These are phyloP conservation scores for Ocimum tenuiflorum DNA, from an alignment of 257 asterid genomes.

Conservation along the genomic window DNA sequence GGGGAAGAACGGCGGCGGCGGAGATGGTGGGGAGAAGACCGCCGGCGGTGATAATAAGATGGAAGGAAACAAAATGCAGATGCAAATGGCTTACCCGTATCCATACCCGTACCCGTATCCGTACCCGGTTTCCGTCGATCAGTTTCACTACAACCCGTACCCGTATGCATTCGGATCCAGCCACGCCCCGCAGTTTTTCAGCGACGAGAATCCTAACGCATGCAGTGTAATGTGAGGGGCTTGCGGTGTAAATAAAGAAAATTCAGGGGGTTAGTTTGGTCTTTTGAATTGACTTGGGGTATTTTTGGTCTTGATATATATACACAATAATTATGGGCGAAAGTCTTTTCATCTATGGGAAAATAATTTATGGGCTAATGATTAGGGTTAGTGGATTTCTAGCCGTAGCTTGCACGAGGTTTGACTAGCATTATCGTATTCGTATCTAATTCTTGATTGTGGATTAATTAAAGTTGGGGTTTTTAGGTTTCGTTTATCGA, in stretches of 20 bases:
- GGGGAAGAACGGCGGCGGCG: slow-evolving; percentile 14
- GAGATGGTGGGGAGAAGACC: slow-evolving; percentile 3
- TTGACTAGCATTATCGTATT: not conserved
- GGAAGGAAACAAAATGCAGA: slow-evolving; percentile 22
- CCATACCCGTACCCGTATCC: slow-evolving; percentile 28
- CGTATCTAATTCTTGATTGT: too few relatives aligned
- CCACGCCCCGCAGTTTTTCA: slow-evolving; percentile 38
- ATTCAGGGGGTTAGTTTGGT: slow-evolving; percentile 13
- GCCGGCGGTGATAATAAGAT: slow-evolving; percentile 14
- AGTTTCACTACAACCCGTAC: slow-evolving; percentile 27
- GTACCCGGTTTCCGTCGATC: too few relatives aligned
- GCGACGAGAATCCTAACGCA: too few relatives aligned
- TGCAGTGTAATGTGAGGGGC: slow-evolving; percentile 33
- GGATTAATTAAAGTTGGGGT: too few relatives aligned
- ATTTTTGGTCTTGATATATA: too few relatives aligned
- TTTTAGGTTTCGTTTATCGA: too few relatives aligned
- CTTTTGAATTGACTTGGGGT: too few relatives aligned
- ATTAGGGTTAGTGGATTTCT: not conserved
- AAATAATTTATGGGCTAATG: not conserved
- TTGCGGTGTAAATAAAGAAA: slow-evolving; percentile 12
- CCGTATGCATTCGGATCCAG: slow-evolving; percentile 3
- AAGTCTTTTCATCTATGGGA: too few relatives aligned
- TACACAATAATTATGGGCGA: too few relatives aligned
- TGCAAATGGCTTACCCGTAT: slow-evolving; percentile 23
- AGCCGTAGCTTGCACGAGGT: not conserved